Conservation (phyloP, 352 stramenopile genomes). For the Phytophthora rubi region DNA sequence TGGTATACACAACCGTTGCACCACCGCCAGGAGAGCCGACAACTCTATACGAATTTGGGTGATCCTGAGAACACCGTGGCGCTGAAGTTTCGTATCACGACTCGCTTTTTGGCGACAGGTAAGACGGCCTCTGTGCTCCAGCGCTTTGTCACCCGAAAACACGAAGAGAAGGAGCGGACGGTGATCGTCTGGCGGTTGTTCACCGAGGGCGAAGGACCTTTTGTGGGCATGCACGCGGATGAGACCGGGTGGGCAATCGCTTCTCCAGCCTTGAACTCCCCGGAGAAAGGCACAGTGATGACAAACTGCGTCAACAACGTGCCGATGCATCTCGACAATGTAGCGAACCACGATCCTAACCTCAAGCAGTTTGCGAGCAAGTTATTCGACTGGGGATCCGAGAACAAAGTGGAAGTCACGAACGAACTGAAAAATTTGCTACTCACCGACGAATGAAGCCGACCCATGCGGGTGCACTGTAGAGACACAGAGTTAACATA, state of each 20-base stretch:
- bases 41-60: neutral
- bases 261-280: neutral
- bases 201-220: neutral
- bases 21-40: neutral
- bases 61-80: neutral
- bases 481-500: too few species aligned
- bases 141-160: neutral
- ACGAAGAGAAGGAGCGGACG: neutral
- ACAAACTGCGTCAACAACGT: neutral
- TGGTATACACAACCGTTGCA: neutral
- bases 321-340: neutral
- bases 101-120: neutral
- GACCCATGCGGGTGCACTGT: too few species aligned
- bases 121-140: neutral
- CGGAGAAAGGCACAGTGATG: neutral
- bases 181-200: constrained; percentile 4
- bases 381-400: neutral
- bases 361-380: neutral
- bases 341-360: neutral
- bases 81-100: neutral
- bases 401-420: constrained; percentile 13
- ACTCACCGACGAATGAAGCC: neutral
- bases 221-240: neutral
- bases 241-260: neutral
- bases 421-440: constrained; percentile 8